These are phyloP conservation scores for Pleurotus pulmonarius DNA, from an alignment of 768 basidiomycete species.

Conservation along the genomic window DNA sequence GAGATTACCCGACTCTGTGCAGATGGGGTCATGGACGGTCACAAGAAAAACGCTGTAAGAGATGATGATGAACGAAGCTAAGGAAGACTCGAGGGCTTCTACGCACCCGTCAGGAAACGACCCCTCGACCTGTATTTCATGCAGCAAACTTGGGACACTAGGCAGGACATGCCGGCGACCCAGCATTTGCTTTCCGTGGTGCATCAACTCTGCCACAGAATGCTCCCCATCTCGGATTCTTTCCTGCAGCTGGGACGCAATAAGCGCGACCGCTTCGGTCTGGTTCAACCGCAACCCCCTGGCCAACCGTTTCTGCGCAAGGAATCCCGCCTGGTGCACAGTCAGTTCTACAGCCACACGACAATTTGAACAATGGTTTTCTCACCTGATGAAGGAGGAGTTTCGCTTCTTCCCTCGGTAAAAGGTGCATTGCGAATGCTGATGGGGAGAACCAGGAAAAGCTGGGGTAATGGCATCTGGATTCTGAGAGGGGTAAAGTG, in stretches of 20 bases:
- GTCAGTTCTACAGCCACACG: background rate
- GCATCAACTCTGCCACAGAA: constrained; percentile 89
- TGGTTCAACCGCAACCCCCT: constrained; percentile 87
- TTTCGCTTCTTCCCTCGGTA: constrained; percentile 74
- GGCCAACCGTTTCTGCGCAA: constrained; percentile 93
- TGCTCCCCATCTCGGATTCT: constrained; percentile 87
- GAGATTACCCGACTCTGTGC: constrained; percentile 75
- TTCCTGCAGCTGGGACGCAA: constrained; percentile 91
- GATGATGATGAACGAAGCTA: background rate
- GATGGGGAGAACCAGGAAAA: background rate
- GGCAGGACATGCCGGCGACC: constrained; percentile 88
- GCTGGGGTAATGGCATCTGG: background rate
- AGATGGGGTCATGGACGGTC: constrained; percentile 94
- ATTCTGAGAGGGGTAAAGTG: background rate
- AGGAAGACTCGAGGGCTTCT: background rate
- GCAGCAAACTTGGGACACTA: constrained; percentile 67
- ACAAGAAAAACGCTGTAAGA: constrained; percentile 82
- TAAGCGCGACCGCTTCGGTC: constrained; percentile 85
- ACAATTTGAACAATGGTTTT: background rate
- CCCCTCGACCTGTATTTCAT: constrained; percentile 93
- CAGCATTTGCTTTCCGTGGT: constrained; percentile 83
- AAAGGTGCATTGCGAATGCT: constrained; percentile 51
- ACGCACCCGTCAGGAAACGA: constrained; percentile 83
- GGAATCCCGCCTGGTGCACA: constrained; percentile 62
- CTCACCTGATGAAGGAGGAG: constrained; percentile 67